phyloP scores from a whole-genome alignment of 805 yeast species.

The Nakazawaea molendinolei region DNA sequence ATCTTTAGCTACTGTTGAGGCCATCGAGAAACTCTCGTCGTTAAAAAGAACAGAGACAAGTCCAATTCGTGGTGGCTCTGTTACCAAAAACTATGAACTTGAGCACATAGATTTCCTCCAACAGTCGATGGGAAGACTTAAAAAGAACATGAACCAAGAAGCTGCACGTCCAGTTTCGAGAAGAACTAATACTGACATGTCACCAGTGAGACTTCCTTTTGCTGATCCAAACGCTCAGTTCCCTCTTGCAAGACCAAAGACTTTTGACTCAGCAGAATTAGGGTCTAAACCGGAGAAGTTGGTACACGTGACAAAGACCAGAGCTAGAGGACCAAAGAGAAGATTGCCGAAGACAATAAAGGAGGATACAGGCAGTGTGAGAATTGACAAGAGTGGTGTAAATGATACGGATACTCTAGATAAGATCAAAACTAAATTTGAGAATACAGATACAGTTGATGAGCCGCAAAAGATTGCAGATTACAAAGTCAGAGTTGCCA shows the following conservation, averaged over 20 bases:
- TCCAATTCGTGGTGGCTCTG: background rate
- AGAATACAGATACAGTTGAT: too few relatives aligned
- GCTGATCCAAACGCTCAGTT: constrained; percentile 5
- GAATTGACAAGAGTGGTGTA: background rate
- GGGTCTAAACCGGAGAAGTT: constrained; percentile 21
- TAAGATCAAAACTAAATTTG: too few relatives aligned
- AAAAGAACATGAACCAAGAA: background rate
- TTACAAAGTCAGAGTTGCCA: constrained; percentile 11
- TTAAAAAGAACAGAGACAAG: constrained; percentile 4
- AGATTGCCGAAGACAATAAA: constrained; percentile 31
- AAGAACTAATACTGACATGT: constrained; percentile 4
- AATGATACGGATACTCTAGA: background rate
- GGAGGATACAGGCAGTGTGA: background rate
- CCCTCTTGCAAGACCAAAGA: constrained; percentile 14
- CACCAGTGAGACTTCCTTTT: constrained; percentile 8
- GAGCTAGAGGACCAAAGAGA: constrained; percentile 49
- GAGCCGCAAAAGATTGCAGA: constrained; percentile 2
- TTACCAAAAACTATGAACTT: constrained; percentile 8
- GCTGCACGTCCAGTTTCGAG: background rate
- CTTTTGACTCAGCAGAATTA: constrained; percentile 16
- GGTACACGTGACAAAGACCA: constrained; percentile 36
- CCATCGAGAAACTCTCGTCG: background rate
- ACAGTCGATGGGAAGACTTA: constrained; percentile 7
- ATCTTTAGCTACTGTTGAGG: constrained; percentile 4
- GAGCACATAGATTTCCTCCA: constrained; percentile 7